Conservation (phyloP, 208 protist genomes). For the Leishmania tropica region DNA sequence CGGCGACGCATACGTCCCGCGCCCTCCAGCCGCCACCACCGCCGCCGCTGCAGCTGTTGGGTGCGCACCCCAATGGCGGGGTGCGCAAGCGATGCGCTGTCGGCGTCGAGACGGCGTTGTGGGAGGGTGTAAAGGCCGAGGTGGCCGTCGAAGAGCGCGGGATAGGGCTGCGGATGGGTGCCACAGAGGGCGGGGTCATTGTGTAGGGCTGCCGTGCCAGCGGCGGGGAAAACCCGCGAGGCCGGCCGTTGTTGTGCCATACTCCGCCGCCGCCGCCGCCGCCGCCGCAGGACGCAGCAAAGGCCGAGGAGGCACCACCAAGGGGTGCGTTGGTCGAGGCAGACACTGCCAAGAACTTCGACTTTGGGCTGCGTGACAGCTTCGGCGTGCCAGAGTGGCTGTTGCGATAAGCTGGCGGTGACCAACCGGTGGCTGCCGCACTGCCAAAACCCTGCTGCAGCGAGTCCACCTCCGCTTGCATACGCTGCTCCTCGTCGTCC, state of each 20-base stretch:
- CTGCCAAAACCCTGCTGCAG: not conserved
- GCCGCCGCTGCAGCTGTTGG: not conserved
- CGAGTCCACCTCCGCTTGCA: not conserved
- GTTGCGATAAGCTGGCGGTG: constrained; percentile 30
- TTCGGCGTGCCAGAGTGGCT: constrained; percentile 25
- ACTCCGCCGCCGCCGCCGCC: not conserved
- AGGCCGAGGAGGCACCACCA: constrained; percentile 3
- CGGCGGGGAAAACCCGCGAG: constrained; percentile 4
- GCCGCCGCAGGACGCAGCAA: not conserved
- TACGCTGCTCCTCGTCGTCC: constrained; percentile 23
- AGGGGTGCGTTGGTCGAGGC: constrained; percentile 16
- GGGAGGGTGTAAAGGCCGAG: not conserved
- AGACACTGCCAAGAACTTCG: constrained; percentile 22
- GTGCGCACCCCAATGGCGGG: not conserved
- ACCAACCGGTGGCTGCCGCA: constrained; percentile 11
- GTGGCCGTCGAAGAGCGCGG: not conserved
- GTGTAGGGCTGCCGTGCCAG: constrained; percentile 23
- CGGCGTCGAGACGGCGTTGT: constrained; percentile 25
- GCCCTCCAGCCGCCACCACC: constrained; percentile 1
- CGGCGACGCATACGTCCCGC: not conserved
- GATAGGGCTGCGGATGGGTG: constrained; percentile 20
- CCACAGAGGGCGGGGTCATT: constrained; percentile 27
- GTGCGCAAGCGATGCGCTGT: not conserved
- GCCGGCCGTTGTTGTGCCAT: constrained; percentile 6
- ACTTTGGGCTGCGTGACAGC: constrained; percentile 25